phyloP scores from a whole-genome alignment of 129 eudicot species.

The Saussurea involucrata region DNA sequence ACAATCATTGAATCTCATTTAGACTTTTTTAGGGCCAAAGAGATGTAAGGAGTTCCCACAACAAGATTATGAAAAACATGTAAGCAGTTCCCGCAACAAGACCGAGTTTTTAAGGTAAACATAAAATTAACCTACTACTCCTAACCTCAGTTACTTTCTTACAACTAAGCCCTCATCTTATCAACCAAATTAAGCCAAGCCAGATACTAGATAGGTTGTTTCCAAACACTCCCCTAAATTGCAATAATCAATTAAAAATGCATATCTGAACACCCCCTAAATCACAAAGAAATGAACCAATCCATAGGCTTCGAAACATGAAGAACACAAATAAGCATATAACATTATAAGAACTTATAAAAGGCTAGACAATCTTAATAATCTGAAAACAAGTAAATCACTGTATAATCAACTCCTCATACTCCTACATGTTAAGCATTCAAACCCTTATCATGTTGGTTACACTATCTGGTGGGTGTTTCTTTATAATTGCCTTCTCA shows the following conservation, averaged over 20 bases:
- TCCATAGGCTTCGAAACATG: background rate
- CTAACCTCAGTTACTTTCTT: background rate
- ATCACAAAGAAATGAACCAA: background rate
- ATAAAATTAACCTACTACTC: background rate
- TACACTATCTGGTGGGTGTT: background rate
- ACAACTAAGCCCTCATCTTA: background rate
- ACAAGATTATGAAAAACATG: background rate
- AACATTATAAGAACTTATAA: background rate
- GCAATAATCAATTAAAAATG: background rate
- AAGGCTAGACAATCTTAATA: background rate
- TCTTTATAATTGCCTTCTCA: background rate
- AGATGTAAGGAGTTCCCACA: too few species aligned
- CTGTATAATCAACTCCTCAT: background rate
- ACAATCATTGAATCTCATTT: background rate
- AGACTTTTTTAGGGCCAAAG: background rate
- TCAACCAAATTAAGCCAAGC: background rate
- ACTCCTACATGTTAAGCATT: background rate
- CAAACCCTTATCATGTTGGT: background rate
- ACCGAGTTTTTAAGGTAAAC: background rate
- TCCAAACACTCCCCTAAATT: background rate
- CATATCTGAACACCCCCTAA: background rate
- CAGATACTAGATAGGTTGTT: background rate
- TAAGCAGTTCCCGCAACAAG: background rate
- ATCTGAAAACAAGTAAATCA: background rate
- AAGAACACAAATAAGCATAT: background rate